These are phyloP conservation scores for Globisporangium spiculum DNA, from an alignment of 352 stramenopile genomes.

Conservation along the genomic window DNA sequence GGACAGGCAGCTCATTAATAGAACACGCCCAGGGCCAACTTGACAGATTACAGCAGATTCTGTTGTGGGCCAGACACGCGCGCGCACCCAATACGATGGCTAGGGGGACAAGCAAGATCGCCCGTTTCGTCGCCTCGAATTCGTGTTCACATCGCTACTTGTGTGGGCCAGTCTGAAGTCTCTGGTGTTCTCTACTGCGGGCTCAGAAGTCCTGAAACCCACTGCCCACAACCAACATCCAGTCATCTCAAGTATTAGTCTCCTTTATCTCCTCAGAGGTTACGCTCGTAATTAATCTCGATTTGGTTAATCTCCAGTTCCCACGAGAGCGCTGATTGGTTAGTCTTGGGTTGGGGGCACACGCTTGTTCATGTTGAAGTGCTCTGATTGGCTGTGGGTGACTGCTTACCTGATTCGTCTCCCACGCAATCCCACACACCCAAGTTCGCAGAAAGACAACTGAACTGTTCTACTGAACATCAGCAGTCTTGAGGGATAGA, in stretches of 20 bases:
- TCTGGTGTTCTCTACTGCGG: background rate
- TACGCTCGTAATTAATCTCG: background rate
- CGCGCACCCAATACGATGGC: background rate
- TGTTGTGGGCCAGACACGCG: background rate
- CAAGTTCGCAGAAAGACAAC: background rate
- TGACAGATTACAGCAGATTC: too few species aligned
- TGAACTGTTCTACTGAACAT: background rate
- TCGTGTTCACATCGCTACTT: background rate
- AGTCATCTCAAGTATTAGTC: background rate
- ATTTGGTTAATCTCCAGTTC: background rate
- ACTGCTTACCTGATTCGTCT: background rate
- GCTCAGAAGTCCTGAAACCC: background rate
- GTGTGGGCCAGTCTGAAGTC: background rate
- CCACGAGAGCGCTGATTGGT: background rate
- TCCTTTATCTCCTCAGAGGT: background rate
- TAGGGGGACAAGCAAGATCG: background rate
- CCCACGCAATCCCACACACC: background rate
- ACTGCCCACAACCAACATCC: background rate
- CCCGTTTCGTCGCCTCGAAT: background rate
- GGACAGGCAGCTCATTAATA: background rate
- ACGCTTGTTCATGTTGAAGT: background rate
- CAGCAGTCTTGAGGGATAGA: background rate
- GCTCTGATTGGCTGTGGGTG: background rate
- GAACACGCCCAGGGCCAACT: background rate
- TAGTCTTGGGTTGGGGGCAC: background rate